Evolutionary conservation across 2,329 filamentous ascomycete species (phyloP).

Genomic region (Coniochaeta ligniaria): DNA sequence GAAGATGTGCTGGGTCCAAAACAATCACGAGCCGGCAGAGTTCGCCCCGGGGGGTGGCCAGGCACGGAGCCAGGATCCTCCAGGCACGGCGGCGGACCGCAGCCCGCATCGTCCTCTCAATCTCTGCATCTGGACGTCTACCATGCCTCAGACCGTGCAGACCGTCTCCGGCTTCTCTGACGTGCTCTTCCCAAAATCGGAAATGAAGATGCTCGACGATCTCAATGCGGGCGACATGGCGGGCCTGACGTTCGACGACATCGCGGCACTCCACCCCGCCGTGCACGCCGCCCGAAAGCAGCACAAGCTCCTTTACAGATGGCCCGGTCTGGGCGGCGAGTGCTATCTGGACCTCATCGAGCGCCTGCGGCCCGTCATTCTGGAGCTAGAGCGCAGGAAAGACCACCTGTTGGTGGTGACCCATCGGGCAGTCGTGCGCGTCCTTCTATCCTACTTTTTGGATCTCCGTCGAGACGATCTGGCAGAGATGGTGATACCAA

Average conservation of each 20-base stretch:
- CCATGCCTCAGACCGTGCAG: conserved; percentile 84
- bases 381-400: conserved; percentile 94
- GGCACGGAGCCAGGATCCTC: too few relatives aligned
- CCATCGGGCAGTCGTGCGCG: conserved; percentile 85
- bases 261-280: conserved; percentile 65
- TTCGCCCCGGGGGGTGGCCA: too few relatives aligned
- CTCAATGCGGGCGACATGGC: conserved; percentile 90
- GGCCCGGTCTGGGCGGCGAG: conserved; percentile 94
- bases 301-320: conserved; percentile 94
- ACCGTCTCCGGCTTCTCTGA: conserved; percentile 83
- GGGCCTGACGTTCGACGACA: conserved; percentile 89
- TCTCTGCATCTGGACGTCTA: conserved; percentile 98
- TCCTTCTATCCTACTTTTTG: conserved; percentile 94
- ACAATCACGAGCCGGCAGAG: too few relatives aligned
- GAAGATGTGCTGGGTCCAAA: too few relatives aligned
- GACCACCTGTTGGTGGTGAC: conserved; percentile 91
- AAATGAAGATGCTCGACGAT: conserved; percentile 97
- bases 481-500: conserved; percentile 48
- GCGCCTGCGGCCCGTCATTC: conserved; percentile 87
- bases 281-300: conserved; percentile 73
- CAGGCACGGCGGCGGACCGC: too few relatives aligned
- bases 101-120: conserved; percentile 84
- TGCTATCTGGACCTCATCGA: conserved; percentile 97
- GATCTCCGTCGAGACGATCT: conserved; percentile 86
- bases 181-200: conserved; percentile 92